Conservation (phyloP, 2,329 filamentous ascomycete genomes). For the Colletotrichum viniferum region DNA sequence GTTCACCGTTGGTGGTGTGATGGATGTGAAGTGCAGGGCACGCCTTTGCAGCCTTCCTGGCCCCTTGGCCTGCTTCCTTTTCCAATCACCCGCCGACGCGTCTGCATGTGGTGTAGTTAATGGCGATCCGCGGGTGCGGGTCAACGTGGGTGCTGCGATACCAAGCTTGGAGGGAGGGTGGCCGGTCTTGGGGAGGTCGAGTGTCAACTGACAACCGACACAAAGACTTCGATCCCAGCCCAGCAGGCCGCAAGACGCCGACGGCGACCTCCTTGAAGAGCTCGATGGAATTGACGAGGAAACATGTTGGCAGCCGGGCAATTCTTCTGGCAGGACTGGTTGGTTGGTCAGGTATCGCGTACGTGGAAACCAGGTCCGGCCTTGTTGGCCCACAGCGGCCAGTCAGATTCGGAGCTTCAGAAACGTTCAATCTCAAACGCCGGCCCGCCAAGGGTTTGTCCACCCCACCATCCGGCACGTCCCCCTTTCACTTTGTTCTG, state of each 20-base stretch:
- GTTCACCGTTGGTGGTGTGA: not conserved
- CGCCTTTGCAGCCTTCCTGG: not conserved
- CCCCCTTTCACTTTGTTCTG: not conserved
- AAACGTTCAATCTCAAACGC: slow-evolving; percentile 22
- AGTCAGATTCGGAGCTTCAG: slow-evolving; percentile 18
- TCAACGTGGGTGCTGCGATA: slow-evolving; percentile 4
- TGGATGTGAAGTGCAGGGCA: not conserved
- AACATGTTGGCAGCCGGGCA: not conserved
- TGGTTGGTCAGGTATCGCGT: not conserved
- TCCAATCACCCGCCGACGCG: not conserved
- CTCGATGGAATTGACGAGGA: not conserved
- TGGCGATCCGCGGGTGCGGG: slow-evolving; percentile 18
- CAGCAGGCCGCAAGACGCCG: not conserved
- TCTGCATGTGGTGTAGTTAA: slow-evolving; percentile 1
- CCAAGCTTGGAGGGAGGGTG: not conserved
- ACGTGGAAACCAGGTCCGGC: not conserved
- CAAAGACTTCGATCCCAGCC: not conserved
- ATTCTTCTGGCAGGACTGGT: not conserved
- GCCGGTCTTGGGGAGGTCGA: not conserved
- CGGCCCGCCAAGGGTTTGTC: slow-evolving; percentile 5
- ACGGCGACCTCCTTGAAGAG: not conserved
- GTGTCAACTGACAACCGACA: not conserved
- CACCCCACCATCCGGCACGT: not conserved
- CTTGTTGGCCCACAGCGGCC: not conserved
- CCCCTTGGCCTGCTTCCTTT: not conserved